phyloP scores from a whole-genome alignment of 148 eudicot species.

The Pharnaceum exiguum region DNA sequence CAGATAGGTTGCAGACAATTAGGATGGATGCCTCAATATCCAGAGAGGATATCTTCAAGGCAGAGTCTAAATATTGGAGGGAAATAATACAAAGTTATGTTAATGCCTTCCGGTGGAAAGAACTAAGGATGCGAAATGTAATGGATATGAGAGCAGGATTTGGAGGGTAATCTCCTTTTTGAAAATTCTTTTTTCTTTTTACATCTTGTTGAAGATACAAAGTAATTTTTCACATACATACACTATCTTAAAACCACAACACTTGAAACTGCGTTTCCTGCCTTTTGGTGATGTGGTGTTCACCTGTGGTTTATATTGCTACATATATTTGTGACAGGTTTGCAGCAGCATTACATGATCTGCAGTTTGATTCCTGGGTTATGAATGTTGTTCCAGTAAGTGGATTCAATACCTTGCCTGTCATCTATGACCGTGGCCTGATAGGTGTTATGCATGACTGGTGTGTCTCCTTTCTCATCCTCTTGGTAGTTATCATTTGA shows the following conservation, averaged over 20 bases:
- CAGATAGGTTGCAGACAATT: slow-evolving; percentile 58
- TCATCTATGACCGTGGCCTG: slow-evolving; percentile 77
- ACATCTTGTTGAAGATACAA: background rate
- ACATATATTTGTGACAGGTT: slow-evolving; percentile 36
- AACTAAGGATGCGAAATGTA: slow-evolving; percentile 40
- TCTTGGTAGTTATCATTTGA: background rate
- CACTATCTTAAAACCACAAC: background rate
- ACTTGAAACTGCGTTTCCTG: background rate
- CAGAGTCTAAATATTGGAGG: slow-evolving; percentile 64
- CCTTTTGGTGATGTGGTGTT: background rate
- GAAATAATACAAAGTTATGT: slow-evolving; percentile 51
- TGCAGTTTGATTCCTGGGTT: slow-evolving; percentile 59
- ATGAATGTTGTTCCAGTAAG: slow-evolving; percentile 82
- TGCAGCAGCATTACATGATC: slow-evolving; percentile 58
- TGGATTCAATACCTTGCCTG: slow-evolving; percentile 61
- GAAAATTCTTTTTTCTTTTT: background rate
- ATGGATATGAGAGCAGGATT: slow-evolving; percentile 84
- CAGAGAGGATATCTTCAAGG: slow-evolving; percentile 53
- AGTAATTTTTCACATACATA: background rate
- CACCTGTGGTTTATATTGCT: background rate
- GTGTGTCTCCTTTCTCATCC: slow-evolving; percentile 30
- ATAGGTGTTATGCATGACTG: slow-evolving; percentile 87
- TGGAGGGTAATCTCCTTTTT: too few species aligned
- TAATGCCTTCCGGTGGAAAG: slow-evolving; percentile 40
- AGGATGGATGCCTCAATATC: slow-evolving; percentile 68